Conservation (phyloP, 345 rosid species). For the Dovyalis caffra region DNA sequence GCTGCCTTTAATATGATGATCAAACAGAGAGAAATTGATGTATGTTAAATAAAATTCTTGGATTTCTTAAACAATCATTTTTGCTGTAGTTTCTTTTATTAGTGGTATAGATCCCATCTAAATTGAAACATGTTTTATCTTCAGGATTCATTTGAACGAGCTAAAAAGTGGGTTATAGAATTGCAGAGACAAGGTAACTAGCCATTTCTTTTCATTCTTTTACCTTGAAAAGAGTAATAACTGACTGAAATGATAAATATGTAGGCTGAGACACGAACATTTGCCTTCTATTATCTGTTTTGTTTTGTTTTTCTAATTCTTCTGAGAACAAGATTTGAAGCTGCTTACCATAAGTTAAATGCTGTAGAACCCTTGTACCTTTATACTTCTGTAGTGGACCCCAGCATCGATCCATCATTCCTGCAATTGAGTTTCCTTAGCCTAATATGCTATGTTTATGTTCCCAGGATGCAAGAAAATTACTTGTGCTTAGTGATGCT, state of each 20-base stretch:
- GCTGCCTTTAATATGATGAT: no score
- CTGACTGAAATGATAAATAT: no score
- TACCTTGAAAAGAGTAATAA: not conserved
- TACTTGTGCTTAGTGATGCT: no score
- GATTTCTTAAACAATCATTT: not conserved
- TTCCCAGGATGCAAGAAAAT: not conserved
- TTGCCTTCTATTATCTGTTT: not conserved
- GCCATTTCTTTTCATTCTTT: not conserved
- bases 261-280: not conserved
- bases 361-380: not conserved
- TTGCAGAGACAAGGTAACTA: conserved; percentile 63
- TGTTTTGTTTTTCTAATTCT: not conserved
- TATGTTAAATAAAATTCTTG: no score
- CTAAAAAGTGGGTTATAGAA: conserved; percentile 68
- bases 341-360: not conserved
- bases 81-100: not conserved
- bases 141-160: conserved; percentile 63
- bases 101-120: not conserved
- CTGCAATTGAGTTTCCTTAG: not conserved
- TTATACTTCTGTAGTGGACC: not conserved
- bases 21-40: no score
- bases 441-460: no score
- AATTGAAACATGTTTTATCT: not conserved
- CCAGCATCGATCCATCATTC: not conserved
- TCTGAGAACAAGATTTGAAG: not conserved